Base-by-base conservation (phyloP, 2,329 filamentous ascomycete species). In the Pyricularia sp. region DNA sequence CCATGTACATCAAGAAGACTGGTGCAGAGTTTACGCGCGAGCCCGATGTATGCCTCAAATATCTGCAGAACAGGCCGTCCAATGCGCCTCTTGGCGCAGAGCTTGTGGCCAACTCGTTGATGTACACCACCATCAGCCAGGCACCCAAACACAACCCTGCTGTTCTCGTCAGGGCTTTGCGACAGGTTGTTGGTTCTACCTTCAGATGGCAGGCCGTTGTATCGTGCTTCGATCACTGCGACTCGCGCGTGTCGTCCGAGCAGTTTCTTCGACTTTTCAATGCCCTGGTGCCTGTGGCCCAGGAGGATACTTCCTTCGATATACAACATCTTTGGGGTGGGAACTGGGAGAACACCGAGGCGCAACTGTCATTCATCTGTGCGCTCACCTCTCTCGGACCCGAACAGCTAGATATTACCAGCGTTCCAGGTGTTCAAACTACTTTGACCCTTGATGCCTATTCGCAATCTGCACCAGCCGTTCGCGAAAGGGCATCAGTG, bases 321-420 rank as follows among this genome's bases (percentile, higher is more conserved):
- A 88, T 99, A 60, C 92, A 97, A 73, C 83, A 82, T 53, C 79
- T 99, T 26, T 97, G 94, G 93, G 93, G 93, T 66, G 93, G 93
- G 71, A 80, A 85, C 67, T 99, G 96, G 93, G 86, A 88, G 67
- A 85, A 96, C 69, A 84, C 89, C 16, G 87, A 96, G 67, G 91
- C 94, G 0, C 93, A 97, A 69, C 79, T 99, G 44, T 96, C 93
- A n/a, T 97, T 97, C 73, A 85, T 97, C 64, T 88, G 89, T 68
- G 92, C 92, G 22, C 97, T 93, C 73, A 82, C 93, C 26, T 90
- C 89, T 4, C 83, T 93, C 65, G 84, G 84, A 13, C 83, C 88
- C 0, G 84, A 90, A 31, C 85, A 93, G 70, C 82, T 96, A 30
- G 92, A 97, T 73, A 89, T 91, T 3, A 89, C 87, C 13, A 89